These are phyloP conservation scores for Epichloe elymi DNA, from an alignment of 2,329 filamentous ascomycete genomes.

Conservation along the genomic window DNA sequence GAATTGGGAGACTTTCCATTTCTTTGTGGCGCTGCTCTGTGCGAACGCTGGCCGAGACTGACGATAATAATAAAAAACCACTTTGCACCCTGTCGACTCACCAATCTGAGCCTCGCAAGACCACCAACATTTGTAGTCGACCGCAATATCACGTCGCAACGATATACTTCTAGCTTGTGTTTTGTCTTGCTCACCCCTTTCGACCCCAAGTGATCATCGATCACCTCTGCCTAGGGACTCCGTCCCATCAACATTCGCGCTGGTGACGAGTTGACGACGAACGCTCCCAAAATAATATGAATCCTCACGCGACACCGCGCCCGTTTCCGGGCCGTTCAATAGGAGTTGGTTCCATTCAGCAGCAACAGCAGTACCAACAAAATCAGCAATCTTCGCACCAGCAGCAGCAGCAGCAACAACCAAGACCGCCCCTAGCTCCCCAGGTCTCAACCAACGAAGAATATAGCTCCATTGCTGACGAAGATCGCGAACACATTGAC, in stretches of 20 bases:
- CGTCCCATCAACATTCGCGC: background rate
- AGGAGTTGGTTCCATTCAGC: slow-evolving; percentile 18
- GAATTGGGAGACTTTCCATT: background rate
- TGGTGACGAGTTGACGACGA: background rate
- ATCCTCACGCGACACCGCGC: slow-evolving; percentile 25
- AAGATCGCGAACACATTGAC: slow-evolving; percentile 85
- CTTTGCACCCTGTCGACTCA: background rate
- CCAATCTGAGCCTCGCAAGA: background rate
- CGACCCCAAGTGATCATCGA: no score
- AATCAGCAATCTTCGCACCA: slow-evolving; percentile 16
- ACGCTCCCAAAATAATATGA: slow-evolving; percentile 15
- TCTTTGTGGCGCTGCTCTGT: background rate
- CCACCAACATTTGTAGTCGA: background rate
- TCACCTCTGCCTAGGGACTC: no score
- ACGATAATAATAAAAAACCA: background rate
- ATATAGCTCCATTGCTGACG: slow-evolving; percentile 52
- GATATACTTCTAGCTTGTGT: background rate
- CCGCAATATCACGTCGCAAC: background rate
- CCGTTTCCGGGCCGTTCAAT: slow-evolving; percentile 23
- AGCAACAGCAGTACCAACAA: slow-evolving; percentile 19
- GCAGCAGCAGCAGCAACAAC: slow-evolving; percentile 10
- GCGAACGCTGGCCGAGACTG: background rate
- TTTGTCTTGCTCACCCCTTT: background rate
- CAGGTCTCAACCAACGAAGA: slow-evolving; percentile 25
- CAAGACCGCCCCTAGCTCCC: slow-evolving; percentile 17